A percentile compares a stretch with the other conserved stretches of the same genome.
Evolutionary conservation across 2,329 filamentous ascomycete genomes (phyloP).

Genomic region (Curvularia lunata): DNA sequence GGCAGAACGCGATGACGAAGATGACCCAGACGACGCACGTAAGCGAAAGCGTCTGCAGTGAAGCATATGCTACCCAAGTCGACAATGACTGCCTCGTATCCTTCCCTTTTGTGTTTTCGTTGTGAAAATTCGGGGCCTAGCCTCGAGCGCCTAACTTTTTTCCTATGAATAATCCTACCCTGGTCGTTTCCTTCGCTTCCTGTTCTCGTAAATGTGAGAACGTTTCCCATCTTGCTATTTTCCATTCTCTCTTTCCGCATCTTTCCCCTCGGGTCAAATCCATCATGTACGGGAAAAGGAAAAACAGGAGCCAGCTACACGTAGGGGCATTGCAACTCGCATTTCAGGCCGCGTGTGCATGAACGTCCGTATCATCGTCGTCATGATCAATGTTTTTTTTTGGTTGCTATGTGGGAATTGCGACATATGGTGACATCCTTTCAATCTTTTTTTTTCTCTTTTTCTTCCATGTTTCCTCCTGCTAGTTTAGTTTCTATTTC

Average conservation of each 20-base stretch:
- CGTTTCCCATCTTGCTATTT: background rate
- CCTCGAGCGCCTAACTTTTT: background rate
- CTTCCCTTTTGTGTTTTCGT: background rate
- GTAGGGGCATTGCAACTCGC: slow-evolving; percentile 1
- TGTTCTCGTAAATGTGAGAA: background rate
- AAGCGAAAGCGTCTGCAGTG: slow-evolving; percentile 61
- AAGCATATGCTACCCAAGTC: background rate
- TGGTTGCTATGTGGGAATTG: background rate
- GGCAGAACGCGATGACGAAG: slow-evolving; percentile 69
- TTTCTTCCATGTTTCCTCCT: background rate
- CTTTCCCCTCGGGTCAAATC: background rate
- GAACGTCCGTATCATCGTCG: background rate
- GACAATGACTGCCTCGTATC: background rate
- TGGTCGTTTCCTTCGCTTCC: background rate
- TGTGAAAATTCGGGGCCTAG: background rate
- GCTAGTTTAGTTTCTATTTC: background rate
- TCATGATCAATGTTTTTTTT: background rate
- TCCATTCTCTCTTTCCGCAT: background rate
- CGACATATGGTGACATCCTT: background rate
- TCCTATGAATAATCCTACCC: background rate
- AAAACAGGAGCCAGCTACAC: background rate
- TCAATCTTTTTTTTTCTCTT: background rate
- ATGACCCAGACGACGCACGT: slow-evolving; percentile 65
- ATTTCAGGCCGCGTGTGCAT: background rate
- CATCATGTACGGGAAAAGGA: background rate